phyloP scores from a whole-genome alignment of 805 yeast genomes.

The Metschnikowia lochheadii region DNA sequence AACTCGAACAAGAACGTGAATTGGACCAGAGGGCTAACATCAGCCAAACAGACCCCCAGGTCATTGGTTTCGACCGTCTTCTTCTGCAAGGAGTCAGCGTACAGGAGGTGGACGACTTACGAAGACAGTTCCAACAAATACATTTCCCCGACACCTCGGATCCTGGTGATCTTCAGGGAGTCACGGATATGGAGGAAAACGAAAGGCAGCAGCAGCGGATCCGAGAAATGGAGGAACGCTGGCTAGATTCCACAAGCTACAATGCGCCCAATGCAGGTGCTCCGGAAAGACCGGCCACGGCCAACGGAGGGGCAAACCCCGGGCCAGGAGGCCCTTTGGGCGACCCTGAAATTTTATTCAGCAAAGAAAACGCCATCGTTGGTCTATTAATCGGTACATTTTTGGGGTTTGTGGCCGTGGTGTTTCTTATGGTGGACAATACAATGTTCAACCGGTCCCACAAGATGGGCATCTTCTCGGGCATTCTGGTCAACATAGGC shows the following conservation, averaged over 20 bases:
- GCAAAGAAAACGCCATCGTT: slow-evolving; percentile 61
- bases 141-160: slow-evolving; percentile 46
- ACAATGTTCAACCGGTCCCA: slow-evolving; percentile 57
- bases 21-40: slow-evolving; percentile 49
- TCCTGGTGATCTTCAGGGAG: slow-evolving; percentile 18
- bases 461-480: slow-evolving; percentile 67
- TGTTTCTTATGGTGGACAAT: slow-evolving; percentile 59
- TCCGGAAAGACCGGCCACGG: slow-evolving; percentile 32
- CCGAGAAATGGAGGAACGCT: slow-evolving; percentile 73
- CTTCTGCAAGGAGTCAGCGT: slow-evolving; percentile 79
- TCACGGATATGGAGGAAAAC: slow-evolving; percentile 39
- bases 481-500: slow-evolving; percentile 62
- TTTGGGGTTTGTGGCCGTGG: slow-evolving; percentile 61
- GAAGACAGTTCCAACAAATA: slow-evolving; percentile 69
- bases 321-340: slow-evolving; percentile 6
- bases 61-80: slow-evolving; percentile 80
- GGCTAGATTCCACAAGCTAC: slow-evolving; percentile 68
- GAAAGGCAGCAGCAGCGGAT: slow-evolving; percentile 39
- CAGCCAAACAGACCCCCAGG: slow-evolving; percentile 52
- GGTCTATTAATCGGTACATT: slow-evolving; percentile 74
- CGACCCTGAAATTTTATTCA: background rate
- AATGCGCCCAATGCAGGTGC: background rate
- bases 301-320: slow-evolving; percentile 5
- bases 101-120: slow-evolving; percentile 65
- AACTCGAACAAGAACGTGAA: slow-evolving; percentile 56